These are phyloP conservation scores for Exophiala phaeomuriformis DNA, from an alignment of 2,329 filamentous ascomycete species.

Conservation along the genomic window DNA sequence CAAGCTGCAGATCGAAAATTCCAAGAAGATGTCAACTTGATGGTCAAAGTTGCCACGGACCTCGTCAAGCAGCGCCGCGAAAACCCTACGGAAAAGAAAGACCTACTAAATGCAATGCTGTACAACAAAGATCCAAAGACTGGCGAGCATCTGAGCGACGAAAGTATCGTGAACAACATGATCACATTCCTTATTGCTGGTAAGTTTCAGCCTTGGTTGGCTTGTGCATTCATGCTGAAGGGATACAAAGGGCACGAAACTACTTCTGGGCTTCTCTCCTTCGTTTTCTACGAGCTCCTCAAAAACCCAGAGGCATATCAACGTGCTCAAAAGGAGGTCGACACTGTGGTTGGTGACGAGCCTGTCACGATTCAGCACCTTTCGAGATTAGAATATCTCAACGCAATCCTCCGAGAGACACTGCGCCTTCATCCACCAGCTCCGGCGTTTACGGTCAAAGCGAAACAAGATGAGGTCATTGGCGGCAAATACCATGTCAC, in stretches of 20 bases:
- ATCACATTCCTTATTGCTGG: constrained; percentile 52
- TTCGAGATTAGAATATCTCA: constrained; percentile 57
- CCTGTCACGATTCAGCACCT: constrained; percentile 50
- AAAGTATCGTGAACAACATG: constrained; percentile 60
- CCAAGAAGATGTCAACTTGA: constrained; percentile 19
- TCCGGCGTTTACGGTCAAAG: constrained; percentile 42
- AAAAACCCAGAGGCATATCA: constrained; percentile 54
- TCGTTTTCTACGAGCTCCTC: constrained; percentile 57
- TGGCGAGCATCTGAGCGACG: constrained; percentile 50
- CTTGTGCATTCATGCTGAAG: no score
- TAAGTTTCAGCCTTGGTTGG: not conserved
- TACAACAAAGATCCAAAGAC: constrained; percentile 56
- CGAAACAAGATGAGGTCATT: constrained; percentile 39
- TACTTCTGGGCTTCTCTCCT: constrained; percentile 59
- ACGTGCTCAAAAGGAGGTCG: constrained; percentile 61
- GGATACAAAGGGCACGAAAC: constrained; percentile 53
- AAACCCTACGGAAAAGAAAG: constrained; percentile 48
- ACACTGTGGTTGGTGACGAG: constrained; percentile 53
- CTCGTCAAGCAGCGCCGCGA: constrained; percentile 51
- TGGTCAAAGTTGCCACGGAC: constrained; percentile 32
- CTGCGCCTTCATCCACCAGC: constrained; percentile 57
- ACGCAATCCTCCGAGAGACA: constrained; percentile 60
- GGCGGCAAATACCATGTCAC: constrained; percentile 54
- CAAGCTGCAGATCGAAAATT: constrained; percentile 13
- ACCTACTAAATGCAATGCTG: constrained; percentile 56